Conservation (phyloP, 495 filamentous ascomycete species). For the Acidiella bohemica region DNA sequence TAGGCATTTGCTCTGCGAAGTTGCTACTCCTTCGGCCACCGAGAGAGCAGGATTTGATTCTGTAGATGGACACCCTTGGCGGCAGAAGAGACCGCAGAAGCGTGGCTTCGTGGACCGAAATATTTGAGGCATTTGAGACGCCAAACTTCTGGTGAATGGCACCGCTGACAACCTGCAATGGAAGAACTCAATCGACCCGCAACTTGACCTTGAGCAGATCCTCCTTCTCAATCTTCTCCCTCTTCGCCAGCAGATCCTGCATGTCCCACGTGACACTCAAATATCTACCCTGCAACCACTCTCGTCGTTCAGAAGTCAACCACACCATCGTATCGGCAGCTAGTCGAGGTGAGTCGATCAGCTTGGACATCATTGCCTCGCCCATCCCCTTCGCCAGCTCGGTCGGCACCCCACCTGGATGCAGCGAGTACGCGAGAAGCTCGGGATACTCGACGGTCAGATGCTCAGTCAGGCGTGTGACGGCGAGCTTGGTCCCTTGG, state of each 20-base stretch:
- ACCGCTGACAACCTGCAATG: no score
- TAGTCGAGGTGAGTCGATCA: conserved; percentile 29
- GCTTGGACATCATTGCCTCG: background rate
- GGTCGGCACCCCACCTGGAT: conserved; percentile 39
- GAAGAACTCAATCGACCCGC: background rate
- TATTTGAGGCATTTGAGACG: no score
- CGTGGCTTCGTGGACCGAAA: no score
- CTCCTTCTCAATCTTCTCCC: conserved; percentile 10
- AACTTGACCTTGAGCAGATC: conserved; percentile 13
- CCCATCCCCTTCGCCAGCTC: conserved; percentile 26
- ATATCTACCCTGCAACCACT: conserved; percentile 17
- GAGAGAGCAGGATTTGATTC: no score
- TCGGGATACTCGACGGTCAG: conserved; percentile 32
- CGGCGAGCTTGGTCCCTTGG: conserved; percentile 35
- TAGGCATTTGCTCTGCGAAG: no score
- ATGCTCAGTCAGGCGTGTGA: conserved; percentile 38
- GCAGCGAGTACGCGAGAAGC: conserved; percentile 34
- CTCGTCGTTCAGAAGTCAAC: conserved; percentile 13
- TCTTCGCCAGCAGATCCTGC: conserved; percentile 10
- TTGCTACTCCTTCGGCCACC: no score
- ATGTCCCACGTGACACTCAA: conserved; percentile 15
- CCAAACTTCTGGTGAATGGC: no score
- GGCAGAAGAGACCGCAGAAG: no score
- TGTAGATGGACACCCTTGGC: no score
- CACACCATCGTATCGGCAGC: conserved; percentile 25